Evolutionary conservation across 129 eudicot species (phyloP).

Genomic region (Pulicaria dysenterica): DNA sequence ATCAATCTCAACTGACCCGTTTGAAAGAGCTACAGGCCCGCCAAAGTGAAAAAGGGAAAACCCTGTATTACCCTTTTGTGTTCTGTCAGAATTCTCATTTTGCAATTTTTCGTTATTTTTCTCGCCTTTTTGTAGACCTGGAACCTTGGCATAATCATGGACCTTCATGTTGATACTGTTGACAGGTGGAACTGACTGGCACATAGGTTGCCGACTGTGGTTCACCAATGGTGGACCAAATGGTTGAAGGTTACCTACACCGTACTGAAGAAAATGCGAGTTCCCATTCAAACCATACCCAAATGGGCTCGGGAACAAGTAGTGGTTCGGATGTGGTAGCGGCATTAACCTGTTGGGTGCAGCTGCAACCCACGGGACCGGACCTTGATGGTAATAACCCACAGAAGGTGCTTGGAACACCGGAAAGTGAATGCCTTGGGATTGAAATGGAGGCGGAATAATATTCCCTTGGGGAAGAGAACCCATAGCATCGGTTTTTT

Average conservation of each 20-base stretch:
- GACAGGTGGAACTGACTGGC: slow-evolving; percentile 51
- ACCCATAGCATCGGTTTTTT: slow-evolving; percentile 29
- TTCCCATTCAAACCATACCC: slow-evolving; percentile 63
- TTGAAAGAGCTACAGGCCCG: slow-evolving; percentile 81
- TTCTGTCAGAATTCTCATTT: slow-evolving; percentile 34
- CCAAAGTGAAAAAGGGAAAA: slow-evolving; percentile 90
- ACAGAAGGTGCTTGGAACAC: slow-evolving; percentile 61
- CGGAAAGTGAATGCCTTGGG: slow-evolving; percentile 64
- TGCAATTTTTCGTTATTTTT: slow-evolving; percentile 34
- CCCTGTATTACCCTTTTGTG: slow-evolving; percentile 46
- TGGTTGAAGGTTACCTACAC: slow-evolving; percentile 59
- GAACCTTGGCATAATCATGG: slow-evolving; percentile 30
- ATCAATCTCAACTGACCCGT: slow-evolving; percentile 50
- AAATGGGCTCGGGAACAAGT: slow-evolving; percentile 59
- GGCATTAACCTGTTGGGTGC: slow-evolving; percentile 63
- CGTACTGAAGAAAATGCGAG: slow-evolving; percentile 65
- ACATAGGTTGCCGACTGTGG: slow-evolving; percentile 56
- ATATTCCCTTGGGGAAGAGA: slow-evolving; percentile 47
- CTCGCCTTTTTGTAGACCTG: slow-evolving; percentile 28
- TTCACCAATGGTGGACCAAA: slow-evolving; percentile 56
- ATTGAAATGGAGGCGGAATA: slow-evolving; percentile 51
- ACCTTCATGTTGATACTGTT: slow-evolving; percentile 51
- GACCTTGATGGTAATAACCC: slow-evolving; percentile 63
- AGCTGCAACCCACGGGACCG: slow-evolving; percentile 65
- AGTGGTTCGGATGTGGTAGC: slow-evolving; percentile 68